phyloP scores from a whole-genome alignment of 192 early-diverging fungal species.

The Linnemannia hyalina region DNA sequence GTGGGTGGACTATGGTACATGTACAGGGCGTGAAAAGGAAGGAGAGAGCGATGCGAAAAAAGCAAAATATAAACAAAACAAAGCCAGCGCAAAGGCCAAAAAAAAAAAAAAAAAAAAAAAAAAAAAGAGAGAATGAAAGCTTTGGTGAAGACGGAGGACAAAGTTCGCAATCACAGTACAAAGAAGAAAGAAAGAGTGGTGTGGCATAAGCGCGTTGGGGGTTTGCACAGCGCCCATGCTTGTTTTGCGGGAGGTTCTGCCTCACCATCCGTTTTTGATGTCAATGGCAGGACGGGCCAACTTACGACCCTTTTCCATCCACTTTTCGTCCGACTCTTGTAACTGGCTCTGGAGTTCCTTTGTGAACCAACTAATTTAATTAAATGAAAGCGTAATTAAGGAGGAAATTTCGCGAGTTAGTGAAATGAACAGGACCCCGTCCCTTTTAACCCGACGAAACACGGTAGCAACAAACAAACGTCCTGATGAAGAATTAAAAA shows the following conservation, averaged over 20 bases:
- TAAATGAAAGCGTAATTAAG: background rate
- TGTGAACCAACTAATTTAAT: slow-evolving; percentile 24
- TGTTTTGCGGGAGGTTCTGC: background rate
- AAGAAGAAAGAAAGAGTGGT: background rate
- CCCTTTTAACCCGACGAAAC: background rate
- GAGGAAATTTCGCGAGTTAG: background rate
- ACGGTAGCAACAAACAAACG: background rate
- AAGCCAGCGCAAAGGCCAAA: background rate
- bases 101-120: background rate
- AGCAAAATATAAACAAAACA: background rate
- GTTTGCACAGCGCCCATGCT: background rate
- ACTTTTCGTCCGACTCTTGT: slow-evolving; percentile 29
- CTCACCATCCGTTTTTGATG: slow-evolving; percentile 42
- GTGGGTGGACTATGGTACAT: background rate
- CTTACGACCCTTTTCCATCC: slow-evolving; percentile 7
- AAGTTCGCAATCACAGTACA: too few relatives aligned
- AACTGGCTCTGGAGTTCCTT: slow-evolving; percentile 14
- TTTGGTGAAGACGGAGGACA: too few relatives aligned
- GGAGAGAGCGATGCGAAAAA: background rate
- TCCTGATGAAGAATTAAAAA: background rate
- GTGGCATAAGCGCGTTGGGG: background rate
- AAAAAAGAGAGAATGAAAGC: background rate
- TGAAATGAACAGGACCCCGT: background rate
- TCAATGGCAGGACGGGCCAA: slow-evolving; percentile 5
- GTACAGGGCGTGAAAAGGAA: background rate